phyloP scores from a whole-genome alignment of 805 yeast genomes.

The Wickerhamomyces bisporus region DNA sequence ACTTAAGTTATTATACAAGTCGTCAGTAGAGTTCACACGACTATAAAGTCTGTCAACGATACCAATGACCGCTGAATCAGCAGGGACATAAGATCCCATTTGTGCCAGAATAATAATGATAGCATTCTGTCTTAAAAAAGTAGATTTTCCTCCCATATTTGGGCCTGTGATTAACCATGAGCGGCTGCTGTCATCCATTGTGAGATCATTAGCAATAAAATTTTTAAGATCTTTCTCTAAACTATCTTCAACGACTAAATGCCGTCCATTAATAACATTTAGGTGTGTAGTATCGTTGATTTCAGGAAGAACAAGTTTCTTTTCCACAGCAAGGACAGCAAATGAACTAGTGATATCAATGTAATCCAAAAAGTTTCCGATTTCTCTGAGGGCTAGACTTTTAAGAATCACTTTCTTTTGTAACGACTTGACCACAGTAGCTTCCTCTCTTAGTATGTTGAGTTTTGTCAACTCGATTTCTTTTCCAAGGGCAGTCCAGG shows the following conservation, averaged over 20 bases:
- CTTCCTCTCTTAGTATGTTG: conserved; percentile 52
- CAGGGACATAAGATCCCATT: conserved; percentile 86
- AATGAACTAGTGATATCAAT: conserved; percentile 73
- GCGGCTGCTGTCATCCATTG: conserved; percentile 43
- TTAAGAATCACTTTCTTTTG: conserved; percentile 39
- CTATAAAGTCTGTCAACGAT: conserved; percentile 89
- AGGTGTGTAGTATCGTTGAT: conserved; percentile 45
- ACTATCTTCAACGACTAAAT: conserved; percentile 80
- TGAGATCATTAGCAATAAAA: conserved; percentile 84
- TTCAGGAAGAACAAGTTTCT: conserved; percentile 59
- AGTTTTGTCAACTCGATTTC: conserved; percentile 39
- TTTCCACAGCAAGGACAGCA: conserved; percentile 65
- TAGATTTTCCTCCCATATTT: conserved; percentile 96
- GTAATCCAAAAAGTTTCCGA: conserved; percentile 51
- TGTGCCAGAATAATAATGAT: conserved; percentile 84
- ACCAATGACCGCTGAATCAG: conserved; percentile 67
- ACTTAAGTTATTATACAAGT: conserved; percentile 90
- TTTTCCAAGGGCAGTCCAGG: conserved; percentile 52
- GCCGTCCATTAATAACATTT: conserved; percentile 65
- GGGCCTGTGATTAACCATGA: conserved; percentile 90
- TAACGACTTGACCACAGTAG: conserved; percentile 42
- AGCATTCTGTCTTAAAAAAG: conserved; percentile 85
- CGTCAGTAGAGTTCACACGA: conserved; percentile 96
- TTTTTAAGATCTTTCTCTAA: conserved; percentile 26
- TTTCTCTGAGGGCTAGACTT: conserved; percentile 42